Base-by-base conservation (phyloP, 192 early-diverging fungal genomes). In the Coemansia sp. region DNA sequence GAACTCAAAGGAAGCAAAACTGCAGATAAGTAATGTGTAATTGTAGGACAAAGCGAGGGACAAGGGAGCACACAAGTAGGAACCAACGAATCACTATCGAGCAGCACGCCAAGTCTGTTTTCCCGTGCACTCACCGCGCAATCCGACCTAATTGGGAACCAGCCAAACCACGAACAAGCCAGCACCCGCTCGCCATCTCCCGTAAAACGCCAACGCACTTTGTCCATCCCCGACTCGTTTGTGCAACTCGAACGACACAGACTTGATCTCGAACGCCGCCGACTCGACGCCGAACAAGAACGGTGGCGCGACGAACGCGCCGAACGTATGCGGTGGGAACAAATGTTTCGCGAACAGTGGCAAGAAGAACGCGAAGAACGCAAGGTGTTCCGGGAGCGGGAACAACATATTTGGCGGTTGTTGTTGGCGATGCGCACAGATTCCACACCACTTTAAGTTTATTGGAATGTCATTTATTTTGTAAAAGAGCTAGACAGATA, bases 291-390 rank as follows among this genome's bases (percentile, higher is more conserved):
- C 22, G 72, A 74, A 9, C 72, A 74, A 23, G 62, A 74, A 58
- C 55, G 72, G 10, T 68, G 72, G 72, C 61, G 66, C 25, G 72
- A 74, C 43, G 66, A 74, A 14, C 65, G 72, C 11, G 66, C 62
- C 2, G 61, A 64, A n/a, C 61, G 65, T 1, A 38, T 61, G 38
- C 23, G 72, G 1, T 74, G 72, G 72, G 72, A 68, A 26, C 61
- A 68, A 26, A 74, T 74, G 66, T 74, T 55, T 43, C 53, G 65
- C 7, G 72, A 68, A 62, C 72, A 68, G 45, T 68, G 66, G 72
- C 72, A 64, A 17, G 62, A 74, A 26, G 72, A 74, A 6, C 72
- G 66, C 22, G 66, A 74, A 38, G 62, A 74, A 31, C 48, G 71
- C 1, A 62, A 53, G 51, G 57, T 41, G 2, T 55, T 68, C n/a